phyloP scores from a whole-genome alignment of 805 yeast species.

The Hagleromyces aurorensis region DNA sequence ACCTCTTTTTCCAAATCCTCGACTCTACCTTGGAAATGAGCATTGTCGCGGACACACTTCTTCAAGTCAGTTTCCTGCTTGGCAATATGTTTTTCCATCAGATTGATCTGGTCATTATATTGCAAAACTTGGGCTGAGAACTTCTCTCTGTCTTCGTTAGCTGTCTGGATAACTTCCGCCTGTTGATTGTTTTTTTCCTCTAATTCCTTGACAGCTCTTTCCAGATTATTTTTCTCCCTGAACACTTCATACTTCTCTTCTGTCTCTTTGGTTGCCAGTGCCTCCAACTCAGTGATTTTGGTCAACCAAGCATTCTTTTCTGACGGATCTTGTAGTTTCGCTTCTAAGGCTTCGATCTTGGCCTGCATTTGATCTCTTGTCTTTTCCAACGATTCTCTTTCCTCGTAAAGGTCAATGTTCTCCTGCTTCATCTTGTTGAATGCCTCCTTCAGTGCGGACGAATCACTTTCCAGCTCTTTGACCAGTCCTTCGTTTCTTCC shows the following conservation, averaged over 20 bases:
- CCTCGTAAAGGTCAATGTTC: slow-evolving; percentile 52
- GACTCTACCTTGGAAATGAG: slow-evolving; percentile 46
- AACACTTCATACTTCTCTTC: slow-evolving; percentile 44
- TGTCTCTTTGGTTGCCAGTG: slow-evolving; percentile 40
- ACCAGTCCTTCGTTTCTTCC: slow-evolving; percentile 32
- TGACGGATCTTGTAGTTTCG: slow-evolving; percentile 40
- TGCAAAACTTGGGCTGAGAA: slow-evolving; percentile 44
- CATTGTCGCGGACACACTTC: slow-evolving; percentile 48
- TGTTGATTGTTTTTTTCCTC: slow-evolving; percentile 46
- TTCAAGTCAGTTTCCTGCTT: slow-evolving; percentile 37
- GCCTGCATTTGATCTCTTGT: slow-evolving; percentile 43
- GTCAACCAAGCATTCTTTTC: slow-evolving; percentile 53
- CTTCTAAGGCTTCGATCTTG: slow-evolving; percentile 41
- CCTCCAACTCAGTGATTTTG: slow-evolving; percentile 47
- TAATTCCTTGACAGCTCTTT: slow-evolving; percentile 47
- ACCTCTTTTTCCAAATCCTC: slow-evolving; percentile 49
- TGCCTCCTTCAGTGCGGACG: slow-evolving; percentile 27
- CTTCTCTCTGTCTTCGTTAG: slow-evolving; percentile 51
- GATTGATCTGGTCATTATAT: slow-evolving; percentile 37
- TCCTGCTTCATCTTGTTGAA: slow-evolving; percentile 42
- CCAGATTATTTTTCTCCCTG: slow-evolving; percentile 42
- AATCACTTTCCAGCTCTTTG: slow-evolving; percentile 28
- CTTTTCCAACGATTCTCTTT: slow-evolving; percentile 54
- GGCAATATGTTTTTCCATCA: slow-evolving; percentile 38
- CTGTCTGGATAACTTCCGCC: slow-evolving; percentile 39